Evolutionary conservation across 2,329 filamentous ascomycete genomes (phyloP), one percentile per base, ranked within the genome.

Genomic region (Fusarium tupiense): DNA sequence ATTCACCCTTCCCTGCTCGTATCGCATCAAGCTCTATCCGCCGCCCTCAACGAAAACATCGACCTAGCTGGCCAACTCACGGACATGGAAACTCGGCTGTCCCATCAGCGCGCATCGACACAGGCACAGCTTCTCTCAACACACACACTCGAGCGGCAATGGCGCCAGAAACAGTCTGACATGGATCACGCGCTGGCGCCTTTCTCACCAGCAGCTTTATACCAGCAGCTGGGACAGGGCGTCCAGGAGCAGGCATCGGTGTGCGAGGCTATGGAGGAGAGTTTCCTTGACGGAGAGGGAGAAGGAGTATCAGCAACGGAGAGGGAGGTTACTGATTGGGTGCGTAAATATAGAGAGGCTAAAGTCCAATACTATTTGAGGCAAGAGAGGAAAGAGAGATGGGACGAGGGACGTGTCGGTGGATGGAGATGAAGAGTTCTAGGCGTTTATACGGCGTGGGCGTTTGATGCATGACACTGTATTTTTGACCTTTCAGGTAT

Each of bases 321-420:
- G 84, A 90, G 94, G 79, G 96, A 98, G 83, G 91, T 93, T 33
- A 86, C 88, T 5, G 96, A 98, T 69, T 98, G 96, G 91, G 90
- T 98, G 26, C 88, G 92, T 78, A 86, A 93, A 77, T 93, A 97
- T 73, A 88, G 94, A 76, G 95, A 96, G 76, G 93, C 93, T 16
- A 93, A 92, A 80, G 93, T 93, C 76, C 85, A 93, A 65, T 92
- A 92, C 71, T 97, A 96, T 79, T 86, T 95, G 61, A 88, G 96
- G 66, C 91, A 92, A 79, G 96, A 98, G 85, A 90, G 94, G 75
- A 97, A 95, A 83, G 93, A 95, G 78, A 89, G 96, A 77, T 98
- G 96, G 96, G 96, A 98, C 81, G 96, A 98, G 83, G 95, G 96
- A 31, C 88, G 96, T 75, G 96, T 98, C 40, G 96, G 96, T 17